phyloP scores from a whole-genome alignment of 1,139 yeast genomes.

The Debaryomyces udenii region DNA sequence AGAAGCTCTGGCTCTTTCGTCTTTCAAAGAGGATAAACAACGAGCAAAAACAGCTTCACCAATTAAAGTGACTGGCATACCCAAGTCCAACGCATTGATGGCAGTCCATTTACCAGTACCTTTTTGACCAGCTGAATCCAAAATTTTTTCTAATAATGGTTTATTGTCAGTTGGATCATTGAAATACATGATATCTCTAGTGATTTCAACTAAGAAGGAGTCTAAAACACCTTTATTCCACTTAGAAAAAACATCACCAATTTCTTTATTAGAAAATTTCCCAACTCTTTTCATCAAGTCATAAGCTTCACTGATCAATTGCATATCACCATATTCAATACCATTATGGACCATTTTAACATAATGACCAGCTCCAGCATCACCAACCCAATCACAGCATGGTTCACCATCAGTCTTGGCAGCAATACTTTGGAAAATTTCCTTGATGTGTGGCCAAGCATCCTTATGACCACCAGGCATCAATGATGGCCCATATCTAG shows the following conservation, averaged over 20 bases:
- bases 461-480: constrained; percentile 99
- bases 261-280: constrained; percentile 87
- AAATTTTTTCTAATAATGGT: constrained; percentile 93
- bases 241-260: constrained; percentile 85
- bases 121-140: constrained; percentile 98
- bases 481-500: constrained; percentile 97
- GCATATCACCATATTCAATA: constrained; percentile 99
- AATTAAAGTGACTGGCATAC: constrained; percentile 97
- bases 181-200: constrained; percentile 90
- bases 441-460: constrained; percentile 99
- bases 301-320: constrained; percentile 96
- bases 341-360: constrained; percentile 99
- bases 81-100: constrained; percentile 94
- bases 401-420: constrained; percentile 99
- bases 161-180: constrained; percentile 85
- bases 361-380: constrained; percentile 98
- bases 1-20: constrained; percentile 88
- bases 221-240: constrained; percentile 99
- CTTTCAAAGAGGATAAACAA: constrained; percentile 90
- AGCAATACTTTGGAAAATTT: constrained; percentile 92
- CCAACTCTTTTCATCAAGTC: constrained; percentile 95
- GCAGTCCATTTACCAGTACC: constrained; percentile 99
- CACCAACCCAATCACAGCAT: constrained; percentile 99
- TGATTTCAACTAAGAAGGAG: constrained; percentile 95
- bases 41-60: constrained; percentile 99